Conservation (phyloP, 441 rosid species). For the Omphalea diandra region DNA sequence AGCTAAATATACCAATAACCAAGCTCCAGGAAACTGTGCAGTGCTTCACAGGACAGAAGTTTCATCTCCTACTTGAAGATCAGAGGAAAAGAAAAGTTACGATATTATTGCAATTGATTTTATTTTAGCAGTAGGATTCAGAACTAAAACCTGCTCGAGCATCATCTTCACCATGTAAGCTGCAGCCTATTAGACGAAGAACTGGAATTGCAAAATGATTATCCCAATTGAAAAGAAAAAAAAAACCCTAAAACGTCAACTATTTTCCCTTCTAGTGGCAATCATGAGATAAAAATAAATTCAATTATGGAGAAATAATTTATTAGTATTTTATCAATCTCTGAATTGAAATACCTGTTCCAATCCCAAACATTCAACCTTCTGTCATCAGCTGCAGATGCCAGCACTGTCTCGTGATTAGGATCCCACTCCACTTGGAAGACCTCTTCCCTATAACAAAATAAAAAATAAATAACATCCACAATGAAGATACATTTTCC, state of each 20-base stretch:
- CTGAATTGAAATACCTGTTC: slow-evolving; percentile 48
- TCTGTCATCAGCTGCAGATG: slow-evolving; percentile 87
- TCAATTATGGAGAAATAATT: neutral
- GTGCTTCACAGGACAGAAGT: neutral
- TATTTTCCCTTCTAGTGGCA: neutral
- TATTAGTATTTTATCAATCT: neutral
- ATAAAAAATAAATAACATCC: slow-evolving; percentile 18
- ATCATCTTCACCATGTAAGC: neutral
- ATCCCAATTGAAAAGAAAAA: no score
- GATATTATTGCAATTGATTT: neutral
- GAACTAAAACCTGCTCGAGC: neutral
- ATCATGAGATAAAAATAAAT: neutral
- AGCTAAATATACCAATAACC: no score
- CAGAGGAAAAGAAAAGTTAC: neutral
- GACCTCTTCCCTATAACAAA: slow-evolving; percentile 70
- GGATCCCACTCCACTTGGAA: slow-evolving; percentile 98
- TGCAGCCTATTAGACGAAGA: neutral
- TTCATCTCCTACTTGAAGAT: neutral
- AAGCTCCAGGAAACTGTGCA: neutral
- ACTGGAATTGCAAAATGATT: neutral
- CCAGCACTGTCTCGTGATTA: slow-evolving; percentile 82
- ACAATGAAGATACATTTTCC: neutral
- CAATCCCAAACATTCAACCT: slow-evolving; percentile 93
- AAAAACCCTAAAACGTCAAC: no score
- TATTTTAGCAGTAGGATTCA: neutral